phyloP scores from a whole-genome alignment of 345 rosid species.

The Moringa oleifera region DNA sequence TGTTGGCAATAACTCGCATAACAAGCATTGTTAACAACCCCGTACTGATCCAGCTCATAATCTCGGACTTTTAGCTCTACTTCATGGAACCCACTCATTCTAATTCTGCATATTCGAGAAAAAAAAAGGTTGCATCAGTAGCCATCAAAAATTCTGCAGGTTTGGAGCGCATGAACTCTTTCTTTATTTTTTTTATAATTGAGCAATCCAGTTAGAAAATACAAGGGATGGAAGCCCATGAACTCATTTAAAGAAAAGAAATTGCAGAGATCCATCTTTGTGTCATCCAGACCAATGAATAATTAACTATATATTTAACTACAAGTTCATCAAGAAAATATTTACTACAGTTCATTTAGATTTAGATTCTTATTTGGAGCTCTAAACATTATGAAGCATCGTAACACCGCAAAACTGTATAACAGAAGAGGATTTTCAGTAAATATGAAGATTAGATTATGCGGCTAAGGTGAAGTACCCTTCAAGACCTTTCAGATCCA shows the following conservation, averaged over 20 bases:
- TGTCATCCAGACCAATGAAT: not conserved
- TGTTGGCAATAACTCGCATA: constrained; percentile 86
- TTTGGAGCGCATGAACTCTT: too few relatives aligned
- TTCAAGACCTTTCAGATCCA: constrained; percentile 53
- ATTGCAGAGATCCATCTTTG: too few relatives aligned
- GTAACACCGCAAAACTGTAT: not conserved
- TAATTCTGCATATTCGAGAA: constrained; percentile 37
- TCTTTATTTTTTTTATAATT: too few relatives aligned
- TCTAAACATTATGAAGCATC: not conserved
- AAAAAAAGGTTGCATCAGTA: too few relatives aligned
- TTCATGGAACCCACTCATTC: constrained; percentile 52
- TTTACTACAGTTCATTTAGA: too few relatives aligned
- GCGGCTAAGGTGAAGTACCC: constrained; percentile 32
- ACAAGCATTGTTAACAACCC: constrained; percentile 86
- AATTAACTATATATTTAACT: not conserved
- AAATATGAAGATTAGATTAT: too few relatives aligned
- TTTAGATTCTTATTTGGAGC: too few relatives aligned
- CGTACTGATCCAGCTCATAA: constrained; percentile 84
- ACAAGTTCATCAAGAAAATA: not conserved
- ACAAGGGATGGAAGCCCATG: not conserved
- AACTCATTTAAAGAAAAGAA: too few relatives aligned
- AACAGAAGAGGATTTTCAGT: not conserved
- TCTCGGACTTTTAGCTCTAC: constrained; percentile 74
- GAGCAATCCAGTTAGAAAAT: too few relatives aligned
- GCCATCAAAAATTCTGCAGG: too few relatives aligned